Evolutionary conservation across 768 basidiomycete genomes (phyloP), one percentile per base, ranked within the genome.

Genomic region (Tephrocybe sp.): DNA sequence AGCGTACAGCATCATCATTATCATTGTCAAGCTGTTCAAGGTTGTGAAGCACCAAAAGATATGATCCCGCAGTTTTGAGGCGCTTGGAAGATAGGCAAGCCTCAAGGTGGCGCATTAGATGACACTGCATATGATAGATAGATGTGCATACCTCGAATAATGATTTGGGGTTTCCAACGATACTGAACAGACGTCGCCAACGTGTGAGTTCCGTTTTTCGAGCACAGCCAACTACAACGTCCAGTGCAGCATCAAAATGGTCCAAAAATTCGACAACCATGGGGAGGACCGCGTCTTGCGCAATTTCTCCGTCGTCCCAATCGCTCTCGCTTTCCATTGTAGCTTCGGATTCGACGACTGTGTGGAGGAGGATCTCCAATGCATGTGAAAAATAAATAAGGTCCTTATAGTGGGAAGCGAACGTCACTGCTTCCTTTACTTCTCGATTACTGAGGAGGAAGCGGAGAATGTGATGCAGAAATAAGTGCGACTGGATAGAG

Each of bases 181-280:
- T 78, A 49, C 84, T 83, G 66, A 99, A 99, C 34, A 99, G 71
- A 48, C 86, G 80, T 40, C 81, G 80, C 97, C 97, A 99, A 45
- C 88, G 71, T 3, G 90, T 86, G 64, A 95, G 80, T 69, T 99
- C 97, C 5, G 93, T 98, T 73, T 99, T 99, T 47, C 97, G 78
- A 17, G 97, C 96, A 61, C 96, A 98, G 4, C 90, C 87, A 9
- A 98, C 95, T 11, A 98, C 91, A 6, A 98, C 94, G 52, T 98
- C 93, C 50, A 98, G 70, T 5, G 88, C 81, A 46, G 82, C 88
- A 54, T 95, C 90, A 63, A 98, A 98, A 64, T 98, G 85, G 62
- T 99, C 97, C 57, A 99, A 71, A 62, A 99, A 98, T 56, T 93
- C 90, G 55, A 98, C 77, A 8, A 89, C 86, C 2, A 75, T 73